phyloP scores from a whole-genome alignment of 345 rosid genomes.

The Lagerstroemia speciosa region DNA sequence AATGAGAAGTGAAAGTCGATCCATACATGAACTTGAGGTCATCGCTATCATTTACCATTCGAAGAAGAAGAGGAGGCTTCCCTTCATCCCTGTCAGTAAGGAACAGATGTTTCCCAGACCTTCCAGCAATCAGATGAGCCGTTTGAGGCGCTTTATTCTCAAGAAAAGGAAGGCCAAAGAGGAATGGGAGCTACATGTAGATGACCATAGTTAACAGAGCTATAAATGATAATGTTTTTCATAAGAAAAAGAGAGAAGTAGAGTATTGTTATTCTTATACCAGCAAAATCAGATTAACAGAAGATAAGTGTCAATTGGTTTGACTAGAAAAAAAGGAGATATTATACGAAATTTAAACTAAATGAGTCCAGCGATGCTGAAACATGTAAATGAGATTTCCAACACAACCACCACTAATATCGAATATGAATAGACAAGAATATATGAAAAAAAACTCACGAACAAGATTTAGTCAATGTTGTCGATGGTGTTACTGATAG shows the following conservation, averaged over 20 bases:
- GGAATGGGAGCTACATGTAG: constrained; percentile 68
- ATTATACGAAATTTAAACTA: background rate
- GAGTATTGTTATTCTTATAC: background rate
- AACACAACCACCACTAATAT: background rate
- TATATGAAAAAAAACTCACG: too few relatives aligned
- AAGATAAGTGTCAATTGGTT: background rate
- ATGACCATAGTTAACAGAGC: constrained; percentile 4
- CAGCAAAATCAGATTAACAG: background rate
- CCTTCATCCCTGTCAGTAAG: constrained; percentile 71
- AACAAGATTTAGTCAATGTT: background rate
- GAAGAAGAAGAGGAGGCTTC: constrained; percentile 79
- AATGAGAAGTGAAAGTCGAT: background rate
- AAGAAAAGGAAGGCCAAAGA: constrained; percentile 84
- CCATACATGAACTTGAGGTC: constrained; percentile 72
- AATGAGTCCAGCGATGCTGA: background rate
- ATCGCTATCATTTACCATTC: constrained; percentile 68
- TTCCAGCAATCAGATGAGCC: constrained; percentile 80
- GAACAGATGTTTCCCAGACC: constrained; percentile 87
- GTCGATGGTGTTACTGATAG: background rate
- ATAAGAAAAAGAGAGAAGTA: background rate
- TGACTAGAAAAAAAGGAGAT: background rate
- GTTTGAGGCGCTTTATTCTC: constrained; percentile 81
- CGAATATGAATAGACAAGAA: background rate
- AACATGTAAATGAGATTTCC: background rate
- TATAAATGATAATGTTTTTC: background rate